phyloP scores from a whole-genome alignment of 306 rosid species.

The Mimosa bimucronata region DNA sequence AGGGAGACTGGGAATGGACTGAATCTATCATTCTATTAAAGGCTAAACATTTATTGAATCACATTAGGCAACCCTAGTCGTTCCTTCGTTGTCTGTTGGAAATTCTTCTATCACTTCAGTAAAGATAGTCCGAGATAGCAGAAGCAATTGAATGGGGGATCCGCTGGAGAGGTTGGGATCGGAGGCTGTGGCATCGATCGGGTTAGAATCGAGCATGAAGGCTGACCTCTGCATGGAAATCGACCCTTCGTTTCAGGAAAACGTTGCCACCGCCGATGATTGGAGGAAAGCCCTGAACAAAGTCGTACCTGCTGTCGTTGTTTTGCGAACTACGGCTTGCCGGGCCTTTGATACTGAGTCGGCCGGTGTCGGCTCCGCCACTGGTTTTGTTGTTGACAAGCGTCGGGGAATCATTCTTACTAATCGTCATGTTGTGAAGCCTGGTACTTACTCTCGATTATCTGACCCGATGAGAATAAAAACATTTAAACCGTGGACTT shows the following conservation, averaged over 20 bases:
- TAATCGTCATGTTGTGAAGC: constrained; percentile 95
- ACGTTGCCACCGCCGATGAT: constrained; percentile 80
- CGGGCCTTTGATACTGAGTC: constrained; percentile 93
- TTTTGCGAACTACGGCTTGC: constrained; percentile 78
- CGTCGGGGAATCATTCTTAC: constrained; percentile 94
- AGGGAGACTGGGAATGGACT: not conserved
- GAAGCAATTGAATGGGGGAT: constrained; percentile 60
- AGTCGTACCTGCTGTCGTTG: constrained; percentile 94
- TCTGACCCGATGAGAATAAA: not conserved
- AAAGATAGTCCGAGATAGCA: not conserved
- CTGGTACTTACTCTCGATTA: constrained; percentile 53
- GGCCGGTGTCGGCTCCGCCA: constrained; percentile 88
- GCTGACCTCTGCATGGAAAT: constrained; percentile 78
- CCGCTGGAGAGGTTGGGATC: constrained; percentile 60
- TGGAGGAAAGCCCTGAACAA: constrained; percentile 84
- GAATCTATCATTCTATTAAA: not conserved
- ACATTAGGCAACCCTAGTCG: not conserved
- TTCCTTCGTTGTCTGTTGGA: not conserved
- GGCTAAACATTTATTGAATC: not conserved
- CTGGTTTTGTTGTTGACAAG: constrained; percentile 93
- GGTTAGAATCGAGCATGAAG: constrained; percentile 53
- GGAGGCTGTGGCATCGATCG: constrained; percentile 42
- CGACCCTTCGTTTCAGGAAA: constrained; percentile 75
- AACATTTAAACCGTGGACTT: not conserved
- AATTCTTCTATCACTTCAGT: not conserved